Base-by-base conservation (phyloP, 108 stramenopile genomes). In the Cylindrotheca closterium region DNA sequence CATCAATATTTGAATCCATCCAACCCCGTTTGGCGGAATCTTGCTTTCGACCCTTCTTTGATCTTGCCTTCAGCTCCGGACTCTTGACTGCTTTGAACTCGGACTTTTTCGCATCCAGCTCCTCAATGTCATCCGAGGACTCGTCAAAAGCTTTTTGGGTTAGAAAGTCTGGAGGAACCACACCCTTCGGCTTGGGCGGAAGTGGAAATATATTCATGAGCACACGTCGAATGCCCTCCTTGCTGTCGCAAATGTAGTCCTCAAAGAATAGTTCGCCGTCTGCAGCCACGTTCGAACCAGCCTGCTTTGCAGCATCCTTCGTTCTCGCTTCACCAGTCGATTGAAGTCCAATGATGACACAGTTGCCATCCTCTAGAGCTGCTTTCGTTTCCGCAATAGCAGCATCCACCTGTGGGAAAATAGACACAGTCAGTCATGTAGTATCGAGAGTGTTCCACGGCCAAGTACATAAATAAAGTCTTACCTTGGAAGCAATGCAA, bases 321-420 rank as follows among this genome's bases (percentile, higher is more conserved):
- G 37, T 72, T 68, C 84, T 68, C 17, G 88, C 84, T 71, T 92
- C 90, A 4, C 90, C 88, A 12, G 91, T 93, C 45, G 73, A 68
- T 63, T 90, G 91, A 23, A 93, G 70, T 34, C 91, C 91, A 65
- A 93, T 90, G 1, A 93, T 82, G 24, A 91, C 81, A 56, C 70
- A 68, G 57, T 78, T 45, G 18, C 82, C 84, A 2, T 57, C n/a
- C 30, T 78, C 48, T 15, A 42, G 37, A 48, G 87, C 77, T 49
- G 83, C 68, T 2, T 55, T 51, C 28, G 75, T 79, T 2, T 87
- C 57, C 37, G 7, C 33, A 61, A 77, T 8, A 85, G 85, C 37
- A 7, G 15, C 15, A 15, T 42, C 37, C 12, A 92, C n/a, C n/a
- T n/a, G n/a, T n/a, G n/a, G n/a, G n/a, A n/a, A n/a, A n/a, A n/a